Base-by-base conservation (phyloP, 257 asterid genomes). In the Petunia axillaris region DNA sequence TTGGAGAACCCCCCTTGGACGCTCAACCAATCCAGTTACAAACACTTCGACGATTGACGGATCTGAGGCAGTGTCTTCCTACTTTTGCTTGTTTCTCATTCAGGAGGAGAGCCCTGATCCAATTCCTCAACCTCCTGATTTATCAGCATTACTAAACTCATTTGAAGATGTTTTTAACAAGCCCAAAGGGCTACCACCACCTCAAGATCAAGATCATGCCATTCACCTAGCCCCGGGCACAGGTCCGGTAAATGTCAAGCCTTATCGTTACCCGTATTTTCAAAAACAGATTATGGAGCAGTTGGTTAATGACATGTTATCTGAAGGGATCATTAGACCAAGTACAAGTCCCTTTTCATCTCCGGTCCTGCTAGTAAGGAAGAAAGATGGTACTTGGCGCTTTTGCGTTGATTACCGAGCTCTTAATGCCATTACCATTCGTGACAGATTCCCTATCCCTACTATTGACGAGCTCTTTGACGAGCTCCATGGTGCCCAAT, bases 311-410 rank as follows among this genome's bases (percentile, higher is more conserved):
- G 59, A 13, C 14, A 70, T 70, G 77, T 14, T 70, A 16, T 2
- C 8, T 9, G 77, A 70, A 11, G 55, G 77, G 3, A 15, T 70
- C 6, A 70, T 70, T 1, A 4, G 35, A 57, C 77, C 53, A 1
- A 70, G 77, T 38, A 39, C 10, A 5, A 70, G 57, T 7, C 77
- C 57, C 1, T 70, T 70, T 70, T 70, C 55, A 1, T 70, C 77
- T 1, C 77, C 43, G 4, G 35, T 70, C 8, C 7, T 70, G 9
- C 43, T 43, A 40, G 44, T 11, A 73, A 73, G 25, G 25, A 25
- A 25, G 25, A 25, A 25, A 25, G 25, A 25, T 25, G 25, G 25
- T 25, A 25, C 25, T 25, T 25, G 25, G 25, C 25, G 25, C 25
- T 25, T 25, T 25, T 25, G 25, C 25, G 25, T 25, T 25, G 25